A percentile compares a stretch with the other conserved stretches of the same genome.
phyloP scores from a whole-genome alignment of 2,329 filamentous ascomycete species.

The Diaporthe sp. region DNA sequence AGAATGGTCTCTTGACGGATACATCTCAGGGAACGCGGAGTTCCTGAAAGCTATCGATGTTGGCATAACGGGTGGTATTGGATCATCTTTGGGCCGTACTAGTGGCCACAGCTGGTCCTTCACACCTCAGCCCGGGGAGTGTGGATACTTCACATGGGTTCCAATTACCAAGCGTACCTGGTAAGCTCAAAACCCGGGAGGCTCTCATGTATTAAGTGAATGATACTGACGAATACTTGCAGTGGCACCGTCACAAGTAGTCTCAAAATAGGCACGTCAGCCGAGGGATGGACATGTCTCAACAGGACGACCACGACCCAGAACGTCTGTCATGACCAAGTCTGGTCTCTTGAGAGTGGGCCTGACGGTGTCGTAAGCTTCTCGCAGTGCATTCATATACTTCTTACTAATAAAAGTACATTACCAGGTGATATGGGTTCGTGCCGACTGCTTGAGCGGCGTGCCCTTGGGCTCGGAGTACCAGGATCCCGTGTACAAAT shows the following conservation, averaged over 20 bases:
- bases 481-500: background rate
- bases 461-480: background rate
- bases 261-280: background rate
- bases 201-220: too few species aligned
- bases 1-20: background rate
- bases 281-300: background rate
- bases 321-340: background rate
- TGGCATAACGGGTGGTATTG: background rate
- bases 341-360: background rate
- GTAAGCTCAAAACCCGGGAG: background rate
- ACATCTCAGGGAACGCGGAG: background rate
- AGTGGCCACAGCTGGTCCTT: background rate
- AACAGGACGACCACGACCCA: background rate
- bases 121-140: background rate
- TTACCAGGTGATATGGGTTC: background rate
- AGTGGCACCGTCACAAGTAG: background rate
- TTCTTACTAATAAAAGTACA: background rate
- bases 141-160: constrained; percentile 7
- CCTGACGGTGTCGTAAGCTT: background rate
- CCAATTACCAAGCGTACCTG: background rate
- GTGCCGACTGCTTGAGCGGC: background rate
- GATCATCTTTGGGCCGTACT: background rate
- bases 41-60: background rate
- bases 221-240: background rate
- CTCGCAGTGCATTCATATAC: too few species aligned